These are phyloP conservation scores for Erodium moschatum DNA, from an alignment of 441 rosid species.

Conservation along the genomic window DNA sequence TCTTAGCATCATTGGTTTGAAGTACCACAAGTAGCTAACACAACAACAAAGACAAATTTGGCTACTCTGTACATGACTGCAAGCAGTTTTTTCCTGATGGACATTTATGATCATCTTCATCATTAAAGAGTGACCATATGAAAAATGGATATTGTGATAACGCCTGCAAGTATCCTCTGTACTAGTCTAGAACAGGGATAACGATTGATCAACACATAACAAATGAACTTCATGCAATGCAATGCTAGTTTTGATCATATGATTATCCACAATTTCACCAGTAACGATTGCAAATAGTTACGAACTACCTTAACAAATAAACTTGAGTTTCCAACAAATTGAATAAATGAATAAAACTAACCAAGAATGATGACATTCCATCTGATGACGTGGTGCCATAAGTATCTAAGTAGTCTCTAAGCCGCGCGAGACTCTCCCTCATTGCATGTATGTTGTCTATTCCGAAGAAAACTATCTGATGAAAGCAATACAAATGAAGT, in stretches of 20 bases:
- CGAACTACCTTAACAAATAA: not conserved
- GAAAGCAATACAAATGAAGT: conserved; percentile 18
- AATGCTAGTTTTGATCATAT: not conserved
- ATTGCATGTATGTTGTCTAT: conserved; percentile 98
- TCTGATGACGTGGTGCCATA: conserved; percentile 94
- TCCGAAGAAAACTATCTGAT: conserved; percentile 88
- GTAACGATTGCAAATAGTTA: conserved; percentile 1
- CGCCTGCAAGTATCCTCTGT: not conserved
- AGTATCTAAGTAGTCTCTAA: conserved; percentile 93
- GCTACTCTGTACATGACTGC: not conserved
- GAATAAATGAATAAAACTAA: conserved; percentile 28
- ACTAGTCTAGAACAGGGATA: not conserved
- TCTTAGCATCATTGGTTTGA: not conserved
- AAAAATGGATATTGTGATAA: too few relatives aligned
- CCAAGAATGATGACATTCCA: conserved; percentile 95
- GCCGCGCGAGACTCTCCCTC: conserved; percentile 96
- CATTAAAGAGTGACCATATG: too few relatives aligned
- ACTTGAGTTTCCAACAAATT: not conserved
- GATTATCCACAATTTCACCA: not conserved
- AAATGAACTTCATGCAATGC: not conserved
- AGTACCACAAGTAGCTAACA: not conserved
- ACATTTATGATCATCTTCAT: too few relatives aligned
- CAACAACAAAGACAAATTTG: not conserved
- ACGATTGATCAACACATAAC: not conserved
- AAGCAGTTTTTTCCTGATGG: not conserved